Conservation (phyloP, 2,329 filamentous ascomycete genomes). For the Verruconis gallopava region DNA sequence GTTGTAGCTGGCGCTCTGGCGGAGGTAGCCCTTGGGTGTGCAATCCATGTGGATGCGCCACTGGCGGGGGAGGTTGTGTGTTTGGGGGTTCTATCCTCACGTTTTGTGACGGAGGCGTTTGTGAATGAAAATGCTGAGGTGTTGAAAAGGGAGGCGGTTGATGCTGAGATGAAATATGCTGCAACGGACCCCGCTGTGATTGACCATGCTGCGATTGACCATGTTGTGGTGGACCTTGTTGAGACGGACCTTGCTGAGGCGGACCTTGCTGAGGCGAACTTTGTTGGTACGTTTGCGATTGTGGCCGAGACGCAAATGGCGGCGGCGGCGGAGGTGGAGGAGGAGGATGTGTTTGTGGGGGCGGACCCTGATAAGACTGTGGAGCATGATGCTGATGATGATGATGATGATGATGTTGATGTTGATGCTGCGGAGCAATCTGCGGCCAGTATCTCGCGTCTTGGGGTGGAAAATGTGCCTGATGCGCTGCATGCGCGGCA, state of each 20-base stretch:
- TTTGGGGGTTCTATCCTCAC: too few relatives aligned
- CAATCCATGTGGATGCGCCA: too few relatives aligned
- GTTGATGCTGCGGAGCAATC: background rate
- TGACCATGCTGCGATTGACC: background rate
- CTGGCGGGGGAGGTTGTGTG: too few relatives aligned
- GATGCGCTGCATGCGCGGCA: background rate
- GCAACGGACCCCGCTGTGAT: too few relatives aligned
- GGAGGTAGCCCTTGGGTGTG: background rate
- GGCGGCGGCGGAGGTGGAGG: constrained; percentile 1
- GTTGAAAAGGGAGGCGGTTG: too few relatives aligned
- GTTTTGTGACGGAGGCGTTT: too few relatives aligned
- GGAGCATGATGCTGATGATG: constrained; percentile 1
- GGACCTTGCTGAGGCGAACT: background rate
- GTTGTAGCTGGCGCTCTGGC: background rate
- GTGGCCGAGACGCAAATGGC: background rate
- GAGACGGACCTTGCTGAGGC: background rate
- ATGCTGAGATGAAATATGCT: too few relatives aligned
- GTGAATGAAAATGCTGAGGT: background rate
- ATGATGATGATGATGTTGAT: background rate
- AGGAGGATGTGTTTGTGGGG: background rate
- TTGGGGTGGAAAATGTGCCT: background rate
- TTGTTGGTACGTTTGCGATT: constrained; percentile 2
- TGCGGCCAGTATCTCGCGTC: background rate
- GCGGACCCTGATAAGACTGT: background rate
- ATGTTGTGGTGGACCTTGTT: background rate